Conservation (phyloP, 2,329 filamentous ascomycete species). For the Fusarium sp. region DNA sequence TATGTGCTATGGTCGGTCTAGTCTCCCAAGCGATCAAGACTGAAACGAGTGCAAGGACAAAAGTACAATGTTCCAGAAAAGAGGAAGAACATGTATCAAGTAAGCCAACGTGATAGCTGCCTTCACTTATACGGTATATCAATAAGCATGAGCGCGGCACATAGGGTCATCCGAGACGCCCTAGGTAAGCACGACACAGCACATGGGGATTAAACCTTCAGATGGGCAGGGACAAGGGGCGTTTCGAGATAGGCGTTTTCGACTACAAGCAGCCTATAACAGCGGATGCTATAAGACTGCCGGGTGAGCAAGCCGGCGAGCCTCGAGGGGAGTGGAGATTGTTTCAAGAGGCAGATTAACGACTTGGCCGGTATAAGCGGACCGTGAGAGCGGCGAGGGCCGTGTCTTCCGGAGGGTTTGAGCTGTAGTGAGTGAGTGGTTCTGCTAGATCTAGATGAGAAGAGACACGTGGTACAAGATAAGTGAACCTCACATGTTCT, state of each 20-base stretch:
- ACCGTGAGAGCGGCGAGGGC: slow-evolving; percentile 40
- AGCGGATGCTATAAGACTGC: slow-evolving; percentile 11
- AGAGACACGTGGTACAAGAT: slow-evolving; percentile 1
- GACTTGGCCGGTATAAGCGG: slow-evolving; percentile 39
- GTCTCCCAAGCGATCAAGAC: slow-evolving; percentile 2
- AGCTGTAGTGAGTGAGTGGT: neutral
- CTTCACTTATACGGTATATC: slow-evolving; percentile 20
- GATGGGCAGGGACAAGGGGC: slow-evolving; percentile 31
- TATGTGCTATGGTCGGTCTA: slow-evolving; percentile 1
- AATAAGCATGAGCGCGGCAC: slow-evolving; percentile 21
- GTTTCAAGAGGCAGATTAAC: slow-evolving; percentile 25
- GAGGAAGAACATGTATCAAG: slow-evolving; percentile 5
- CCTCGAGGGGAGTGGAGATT: slow-evolving; percentile 16
- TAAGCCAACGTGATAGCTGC: slow-evolving; percentile 3
- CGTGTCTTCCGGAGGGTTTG: slow-evolving; percentile 6
- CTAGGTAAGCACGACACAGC: slow-evolving; percentile 2
- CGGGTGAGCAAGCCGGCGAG: slow-evolving; percentile 22
- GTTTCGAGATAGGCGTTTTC: slow-evolving; percentile 23
- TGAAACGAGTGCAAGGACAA: neutral
- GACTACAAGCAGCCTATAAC: slow-evolving; percentile 19
- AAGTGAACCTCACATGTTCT: neutral
- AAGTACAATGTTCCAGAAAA: slow-evolving; percentile 8
- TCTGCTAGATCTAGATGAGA: neutral
- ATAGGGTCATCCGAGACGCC: slow-evolving; percentile 22
- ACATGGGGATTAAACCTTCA: neutral